A percentile compares a stretch with the other conserved stretches of the same genome.
phyloP scores from a whole-genome alignment of 192 early-diverging fungal species.

The Coemansia sp. region DNA sequence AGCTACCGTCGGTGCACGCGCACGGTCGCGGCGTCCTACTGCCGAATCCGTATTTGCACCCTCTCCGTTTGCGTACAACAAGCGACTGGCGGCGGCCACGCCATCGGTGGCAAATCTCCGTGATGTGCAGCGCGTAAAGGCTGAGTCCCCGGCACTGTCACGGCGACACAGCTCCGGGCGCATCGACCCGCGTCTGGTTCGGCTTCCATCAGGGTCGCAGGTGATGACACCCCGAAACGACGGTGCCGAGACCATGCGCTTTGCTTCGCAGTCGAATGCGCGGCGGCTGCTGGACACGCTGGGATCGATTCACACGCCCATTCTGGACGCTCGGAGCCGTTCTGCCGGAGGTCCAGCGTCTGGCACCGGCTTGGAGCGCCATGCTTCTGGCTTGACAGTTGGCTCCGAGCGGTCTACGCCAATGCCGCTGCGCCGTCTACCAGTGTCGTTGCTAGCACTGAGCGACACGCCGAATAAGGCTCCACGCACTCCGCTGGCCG shows the following conservation, averaged over 20 bases:
- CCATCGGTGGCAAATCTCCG: constrained; percentile 44
- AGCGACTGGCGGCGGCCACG: constrained; percentile 40
- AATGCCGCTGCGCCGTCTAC: constrained; percentile 44
- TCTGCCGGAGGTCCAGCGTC: constrained; percentile 1
- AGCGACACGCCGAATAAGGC: constrained; percentile 28
- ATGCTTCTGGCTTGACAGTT: not conserved
- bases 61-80: constrained; percentile 55
- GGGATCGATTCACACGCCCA: constrained; percentile 40
- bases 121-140: constrained; percentile 35
- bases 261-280: constrained; percentile 40
- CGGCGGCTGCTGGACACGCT: constrained; percentile 48
- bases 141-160: constrained; percentile 25
- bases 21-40: constrained; percentile 26
- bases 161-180: constrained; percentile 42
- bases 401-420: constrained; percentile 13
- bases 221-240: constrained; percentile 4
- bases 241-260: constrained; percentile 9
- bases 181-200: constrained; percentile 15
- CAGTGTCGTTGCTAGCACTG: constrained; percentile 40
- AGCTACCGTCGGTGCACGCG: constrained; percentile 22
- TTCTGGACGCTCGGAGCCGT: constrained; percentile 38
- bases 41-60: constrained; percentile 44
- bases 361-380: not conserved
- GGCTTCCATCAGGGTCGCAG: constrained; percentile 13
- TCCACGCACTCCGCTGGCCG: constrained; percentile 19